Evolutionary conservation across 345 rosid genomes (phyloP), one percentile per base, ranked within the genome.

Genomic region (Salix caprea): DNA sequence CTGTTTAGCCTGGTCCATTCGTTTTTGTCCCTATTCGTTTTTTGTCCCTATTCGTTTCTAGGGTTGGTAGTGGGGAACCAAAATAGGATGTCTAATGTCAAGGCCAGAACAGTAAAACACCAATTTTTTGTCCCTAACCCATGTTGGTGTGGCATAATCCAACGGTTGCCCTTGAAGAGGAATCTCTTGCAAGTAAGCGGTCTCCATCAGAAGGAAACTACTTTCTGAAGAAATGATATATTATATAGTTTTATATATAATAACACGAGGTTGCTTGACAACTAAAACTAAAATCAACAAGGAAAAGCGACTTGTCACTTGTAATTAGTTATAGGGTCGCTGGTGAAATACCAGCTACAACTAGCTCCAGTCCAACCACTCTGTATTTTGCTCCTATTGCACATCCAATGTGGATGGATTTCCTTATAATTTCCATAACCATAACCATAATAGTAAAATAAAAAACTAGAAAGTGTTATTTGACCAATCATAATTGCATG

Each of bases 241-340:
- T 54, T 75, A 79, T 58, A 69, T 8, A 26, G 37, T 66, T 74
- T 7, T 34, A 34, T 36, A 36, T 48, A 42, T 77, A 23, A 65
- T 48, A 32, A 37, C 37, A 36, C 37, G n/a, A 65, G 85, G 78
- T 88, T 80, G 12, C 91, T 76, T 87, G 46, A 77, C 68, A 82
- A 82, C 16, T 46, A 77, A 80, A 79, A 70, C 77, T 21, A n/a
- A 15, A 77, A 61, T 23, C 71, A 79, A 18, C 56, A 89, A 89
- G 92, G 85, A 88, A 93, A 89, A 91, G 86, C 85, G 98, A 93
- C 98, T 58, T 85, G 68, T 82, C 84, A 89, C 81, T 85, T 88
- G 97, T 82, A 83, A 87, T 90, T 85, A 82, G 95, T 88, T 93
- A 90, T 77, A 69, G 76, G 74, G 97, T 91, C 92, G 82, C 89